Evolutionary conservation across 108 stramenopile genomes (phyloP), one percentile per base, ranked within the genome.

Genomic region (Schizochytrium sp.): DNA sequence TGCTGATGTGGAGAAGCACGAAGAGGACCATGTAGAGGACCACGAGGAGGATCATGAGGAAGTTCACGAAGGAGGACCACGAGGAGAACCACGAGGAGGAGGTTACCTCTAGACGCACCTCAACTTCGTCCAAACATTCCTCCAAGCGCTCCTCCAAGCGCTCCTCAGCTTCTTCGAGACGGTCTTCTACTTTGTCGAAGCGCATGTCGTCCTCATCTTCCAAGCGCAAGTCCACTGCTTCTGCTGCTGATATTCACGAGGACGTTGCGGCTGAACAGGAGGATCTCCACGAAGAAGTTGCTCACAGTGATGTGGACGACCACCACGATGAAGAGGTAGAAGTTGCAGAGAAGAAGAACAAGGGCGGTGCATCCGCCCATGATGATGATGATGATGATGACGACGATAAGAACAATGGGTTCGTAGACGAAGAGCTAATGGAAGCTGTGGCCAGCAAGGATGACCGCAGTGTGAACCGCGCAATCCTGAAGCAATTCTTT

Each of bases 381-480:
- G 72, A 72, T 15, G 72, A n/a, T 15, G 72, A 72, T 28, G 2
- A 72, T 17, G 72, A 72, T 13, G 76, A 83, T 2, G 76, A 83
- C 15, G 76, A 49, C 53, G 76, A 10, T 46, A 53, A 83, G 28
- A 53, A 83, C 17, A 60, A 17, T 8, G 76, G 47, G 28, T 55
- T 83, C 76, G 76, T 83, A 38, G 53, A 55, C 50, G 76, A 83
- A 40, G 76, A 83, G 10, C 76, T 83, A 10, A 53, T 53, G 28
- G 53, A 83, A 5, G 76, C 76, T 3, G 76, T 83, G 17, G 5
- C 40, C 28, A 55, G 53, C 50, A 55, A 55, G 15, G 76, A 83
- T 42, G 76, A 83, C 10, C 13, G 28, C 28, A 53, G 45, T 5
- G 76, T 83, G 17, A 42, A 83, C 76, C 76, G 76, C 28, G 96